These are phyloP conservation scores for Cadophora luteo-olivacea DNA, from an alignment of 2,329 filamentous ascomycete species.

Conservation along the genomic window DNA sequence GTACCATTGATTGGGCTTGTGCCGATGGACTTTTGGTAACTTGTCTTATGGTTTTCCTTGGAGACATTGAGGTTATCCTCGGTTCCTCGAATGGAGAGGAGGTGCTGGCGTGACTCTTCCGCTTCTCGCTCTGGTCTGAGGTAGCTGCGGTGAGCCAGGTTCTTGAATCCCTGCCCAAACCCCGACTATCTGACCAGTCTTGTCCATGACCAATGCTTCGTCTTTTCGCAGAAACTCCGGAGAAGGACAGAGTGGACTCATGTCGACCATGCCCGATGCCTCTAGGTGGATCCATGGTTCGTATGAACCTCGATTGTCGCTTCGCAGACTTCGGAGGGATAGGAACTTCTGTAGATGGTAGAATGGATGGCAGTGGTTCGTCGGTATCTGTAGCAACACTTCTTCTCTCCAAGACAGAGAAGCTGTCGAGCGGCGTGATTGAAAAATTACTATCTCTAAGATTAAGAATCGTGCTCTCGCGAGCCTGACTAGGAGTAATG, in stretches of 20 bases:
- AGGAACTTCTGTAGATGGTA: constrained; percentile 5
- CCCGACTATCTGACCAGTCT: constrained; percentile 27
- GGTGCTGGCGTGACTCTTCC: constrained; percentile 32
- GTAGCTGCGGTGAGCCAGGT: constrained; percentile 37
- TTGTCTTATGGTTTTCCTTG: constrained; percentile 31
- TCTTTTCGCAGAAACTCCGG: constrained; percentile 25
- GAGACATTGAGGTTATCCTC: constrained; percentile 13
- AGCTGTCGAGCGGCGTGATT: constrained; percentile 35
- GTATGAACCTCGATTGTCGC: constrained; percentile 32
- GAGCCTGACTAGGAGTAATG: constrained; percentile 15
- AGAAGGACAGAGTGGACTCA: constrained; percentile 32
- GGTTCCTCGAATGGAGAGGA: constrained; percentile 35
- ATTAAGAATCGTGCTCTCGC: constrained; percentile 30
- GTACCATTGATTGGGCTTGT: constrained; percentile 5
- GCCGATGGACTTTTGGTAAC: constrained; percentile 33
- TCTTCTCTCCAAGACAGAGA: constrained; percentile 28
- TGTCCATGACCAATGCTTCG: constrained; percentile 40
- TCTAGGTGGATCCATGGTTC: constrained; percentile 29
- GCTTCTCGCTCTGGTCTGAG: constrained; percentile 22
- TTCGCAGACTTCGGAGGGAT: constrained; percentile 20
- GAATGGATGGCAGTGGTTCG: not conserved
- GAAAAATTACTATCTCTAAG: constrained; percentile 39
- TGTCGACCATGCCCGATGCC: constrained; percentile 38
- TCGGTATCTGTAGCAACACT: not conserved
- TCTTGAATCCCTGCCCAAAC: constrained; percentile 34